Percentiles rank a stretch among this genome's conserved stretches.
phyloP scores from a whole-genome alignment of 257 asterid genomes.

The Solanum sejunctum region DNA sequence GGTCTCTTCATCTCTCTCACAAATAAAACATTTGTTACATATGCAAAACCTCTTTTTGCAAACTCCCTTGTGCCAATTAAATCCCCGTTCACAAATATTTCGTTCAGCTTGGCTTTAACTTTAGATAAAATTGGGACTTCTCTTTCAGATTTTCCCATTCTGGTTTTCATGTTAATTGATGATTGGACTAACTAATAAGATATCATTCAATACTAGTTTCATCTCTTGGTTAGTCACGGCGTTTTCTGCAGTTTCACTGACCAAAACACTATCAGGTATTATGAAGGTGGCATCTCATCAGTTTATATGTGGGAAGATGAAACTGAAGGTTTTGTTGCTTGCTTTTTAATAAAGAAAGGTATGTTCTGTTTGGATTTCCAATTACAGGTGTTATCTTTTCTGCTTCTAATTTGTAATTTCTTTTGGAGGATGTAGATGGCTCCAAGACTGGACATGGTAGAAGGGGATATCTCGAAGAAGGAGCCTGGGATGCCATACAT shows the following conservation, averaged over 20 bases:
- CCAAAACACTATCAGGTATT: constrained; percentile 67
- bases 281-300: constrained; percentile 96
- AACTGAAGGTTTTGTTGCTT: constrained; percentile 74
- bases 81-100: neutral
- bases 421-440: constrained; percentile 53
- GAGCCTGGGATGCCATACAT: constrained; percentile 99
- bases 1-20: neutral
- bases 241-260: constrained; percentile 23
- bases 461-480: constrained; percentile 89
- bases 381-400: neutral
- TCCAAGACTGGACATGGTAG: constrained; percentile 72
- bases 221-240: constrained; percentile 7
- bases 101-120: neutral
- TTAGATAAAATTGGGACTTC: neutral
- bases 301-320: constrained; percentile 95
- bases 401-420: constrained; percentile 6
- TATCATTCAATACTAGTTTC: neutral
- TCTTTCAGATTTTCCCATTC: neutral
- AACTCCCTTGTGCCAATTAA: neutral
- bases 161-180: neutral
- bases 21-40: neutral
- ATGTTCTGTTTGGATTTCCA: neutral
- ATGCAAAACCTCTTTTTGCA: neutral
- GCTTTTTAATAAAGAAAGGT: constrained; percentile 96
- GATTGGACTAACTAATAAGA: neutral